Percentiles rank a stretch among this genome's conserved stretches.
Evolutionary conservation across 805 yeast species (phyloP).

Genomic region (Metschnikowia vanudenii): DNA sequence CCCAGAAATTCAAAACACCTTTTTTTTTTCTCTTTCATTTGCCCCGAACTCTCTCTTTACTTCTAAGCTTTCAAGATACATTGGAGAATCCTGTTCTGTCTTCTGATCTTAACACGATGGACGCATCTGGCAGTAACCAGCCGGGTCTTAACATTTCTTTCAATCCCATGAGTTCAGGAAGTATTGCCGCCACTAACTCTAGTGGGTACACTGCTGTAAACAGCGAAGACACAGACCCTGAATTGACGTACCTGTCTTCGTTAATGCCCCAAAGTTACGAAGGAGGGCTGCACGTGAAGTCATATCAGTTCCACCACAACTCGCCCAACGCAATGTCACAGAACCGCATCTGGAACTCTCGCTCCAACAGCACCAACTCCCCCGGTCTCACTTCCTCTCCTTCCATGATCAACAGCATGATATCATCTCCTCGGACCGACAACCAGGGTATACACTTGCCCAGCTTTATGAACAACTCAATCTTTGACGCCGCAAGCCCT

Average conservation of each 20-base stretch:
- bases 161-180: slow-evolving; percentile 19
- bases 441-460: slow-evolving; percentile 20
- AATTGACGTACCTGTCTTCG: slow-evolving; percentile 11
- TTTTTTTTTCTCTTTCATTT: not conserved
- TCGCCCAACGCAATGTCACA: slow-evolving; percentile 7
- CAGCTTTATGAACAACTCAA: slow-evolving; percentile 17
- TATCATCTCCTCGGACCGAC: slow-evolving; percentile 11
- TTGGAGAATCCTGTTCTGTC: not conserved
- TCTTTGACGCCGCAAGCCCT: slow-evolving; percentile 5
- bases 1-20: not conserved
- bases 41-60: not conserved
- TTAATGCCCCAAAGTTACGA: slow-evolving; percentile 10
- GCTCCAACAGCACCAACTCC: slow-evolving; percentile 7
- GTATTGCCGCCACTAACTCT: slow-evolving; percentile 18
- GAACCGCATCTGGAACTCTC: slow-evolving; percentile 11
- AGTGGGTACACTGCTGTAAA: slow-evolving; percentile 16
- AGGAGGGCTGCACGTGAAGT: slow-evolving; percentile 7
- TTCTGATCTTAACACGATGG: slow-evolving; percentile 4
- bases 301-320: slow-evolving; percentile 9
- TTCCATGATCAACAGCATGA: slow-evolving; percentile 5
- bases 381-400: slow-evolving; percentile 7
- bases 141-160: slow-evolving; percentile 16
- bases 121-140: slow-evolving; percentile 13
- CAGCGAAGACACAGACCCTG: slow-evolving; percentile 17
- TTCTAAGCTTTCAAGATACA: not conserved